Evolutionary conservation across 805 yeast genomes (phyloP).

Genomic region (Candida gorgasii): DNA sequence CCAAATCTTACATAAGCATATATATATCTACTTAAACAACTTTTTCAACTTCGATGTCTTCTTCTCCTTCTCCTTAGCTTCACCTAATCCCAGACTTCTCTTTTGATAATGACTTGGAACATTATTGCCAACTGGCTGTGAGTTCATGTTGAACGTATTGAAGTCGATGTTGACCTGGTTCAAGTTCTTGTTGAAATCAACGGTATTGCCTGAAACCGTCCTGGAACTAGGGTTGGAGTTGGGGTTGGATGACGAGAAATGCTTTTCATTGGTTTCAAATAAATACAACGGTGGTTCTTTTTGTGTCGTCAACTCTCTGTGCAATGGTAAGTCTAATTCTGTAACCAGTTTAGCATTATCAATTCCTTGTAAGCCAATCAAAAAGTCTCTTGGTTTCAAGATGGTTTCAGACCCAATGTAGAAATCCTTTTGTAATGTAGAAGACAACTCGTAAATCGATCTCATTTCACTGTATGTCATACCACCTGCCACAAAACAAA

Average conservation of each 20-base stretch:
- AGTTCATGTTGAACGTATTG: slow-evolving; percentile 14
- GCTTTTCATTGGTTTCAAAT: slow-evolving; percentile 30
- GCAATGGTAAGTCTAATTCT: slow-evolving; percentile 42
- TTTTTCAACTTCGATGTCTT: slow-evolving; percentile 49
- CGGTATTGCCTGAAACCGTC: neutral
- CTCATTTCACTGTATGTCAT: slow-evolving; percentile 80
- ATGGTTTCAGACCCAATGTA: slow-evolving; percentile 80
- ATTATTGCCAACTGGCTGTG: slow-evolving; percentile 12
- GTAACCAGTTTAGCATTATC: slow-evolving; percentile 40
- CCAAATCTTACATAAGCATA: too few species aligned
- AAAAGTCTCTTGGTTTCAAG: slow-evolving; percentile 54
- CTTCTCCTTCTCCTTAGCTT: slow-evolving; percentile 29
- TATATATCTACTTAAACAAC: slow-evolving; percentile 43
- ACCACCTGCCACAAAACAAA: slow-evolving; percentile 89
- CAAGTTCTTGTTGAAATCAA: slow-evolving; percentile 3
- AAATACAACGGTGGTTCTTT: slow-evolving; percentile 46
- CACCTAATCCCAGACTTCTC: slow-evolving; percentile 1
- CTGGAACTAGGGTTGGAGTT: neutral
- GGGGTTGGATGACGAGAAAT: slow-evolving; percentile 9
- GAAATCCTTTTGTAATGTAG: slow-evolving; percentile 65
- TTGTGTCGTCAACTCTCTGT: slow-evolving; percentile 26
- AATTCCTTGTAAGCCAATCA: slow-evolving; percentile 43
- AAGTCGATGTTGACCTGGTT: slow-evolving; percentile 16
- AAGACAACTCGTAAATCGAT: slow-evolving; percentile 69
- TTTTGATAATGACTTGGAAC: slow-evolving; percentile 31